phyloP scores from a whole-genome alignment of 345 rosid genomes.

The Litchi chinensis region DNA sequence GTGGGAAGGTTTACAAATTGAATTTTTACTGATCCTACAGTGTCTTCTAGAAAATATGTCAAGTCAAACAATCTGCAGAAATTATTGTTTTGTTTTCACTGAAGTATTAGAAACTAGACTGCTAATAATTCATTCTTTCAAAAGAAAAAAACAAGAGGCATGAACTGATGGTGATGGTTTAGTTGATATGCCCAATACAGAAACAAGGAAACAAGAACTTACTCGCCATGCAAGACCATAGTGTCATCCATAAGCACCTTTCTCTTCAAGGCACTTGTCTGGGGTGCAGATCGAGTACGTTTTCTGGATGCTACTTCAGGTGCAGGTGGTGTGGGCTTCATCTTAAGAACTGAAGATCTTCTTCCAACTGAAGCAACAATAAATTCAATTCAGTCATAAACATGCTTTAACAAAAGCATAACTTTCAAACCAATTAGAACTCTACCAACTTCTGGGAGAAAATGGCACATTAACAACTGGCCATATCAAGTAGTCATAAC shows the following conservation, averaged over 20 bases:
- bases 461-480: slow-evolving; percentile 1
- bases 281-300: slow-evolving; percentile 59
- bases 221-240: slow-evolving; percentile 99
- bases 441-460: neutral
- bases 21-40: neutral
- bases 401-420: neutral
- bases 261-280: slow-evolving; percentile 70
- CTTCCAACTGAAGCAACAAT: slow-evolving; percentile 66
- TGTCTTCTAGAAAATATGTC: neutral
- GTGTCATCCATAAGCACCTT: slow-evolving; percentile 92
- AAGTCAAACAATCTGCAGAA: neutral
- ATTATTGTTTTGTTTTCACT: neutral
- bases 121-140: neutral
- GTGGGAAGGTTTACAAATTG: neutral
- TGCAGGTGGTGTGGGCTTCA: slow-evolving; percentile 73
- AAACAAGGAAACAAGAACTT: slow-evolving; percentile 42
- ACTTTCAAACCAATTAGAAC: slow-evolving; percentile 1
- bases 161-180: neutral
- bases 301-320: slow-evolving; percentile 64
- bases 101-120: neutral
- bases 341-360: slow-evolving; percentile 71
- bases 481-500: neutral
- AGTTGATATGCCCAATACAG: neutral
- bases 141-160: neutral
- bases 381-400: neutral